phyloP scores from a whole-genome alignment of 129 eudicot species.

The Escallonia rubra region DNA sequence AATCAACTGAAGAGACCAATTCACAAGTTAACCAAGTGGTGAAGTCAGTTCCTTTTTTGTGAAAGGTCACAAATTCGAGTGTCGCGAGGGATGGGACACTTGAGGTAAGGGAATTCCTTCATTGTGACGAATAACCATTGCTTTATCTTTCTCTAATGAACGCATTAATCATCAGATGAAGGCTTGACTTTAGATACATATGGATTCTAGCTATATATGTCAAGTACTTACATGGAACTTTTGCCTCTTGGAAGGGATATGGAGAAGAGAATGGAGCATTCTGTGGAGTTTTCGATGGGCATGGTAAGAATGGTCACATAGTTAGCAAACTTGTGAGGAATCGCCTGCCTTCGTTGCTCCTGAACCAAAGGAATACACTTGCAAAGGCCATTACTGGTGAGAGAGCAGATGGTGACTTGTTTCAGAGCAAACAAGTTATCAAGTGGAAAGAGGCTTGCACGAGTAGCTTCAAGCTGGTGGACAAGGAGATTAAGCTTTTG shows the following conservation, averaged over 20 bases:
- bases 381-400: slow-evolving; percentile 28
- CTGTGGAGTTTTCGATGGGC: slow-evolving; percentile 88
- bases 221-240: not conserved
- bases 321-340: slow-evolving; percentile 68
- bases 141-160: not conserved
- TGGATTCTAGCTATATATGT: not conserved
- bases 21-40: too few relatives aligned
- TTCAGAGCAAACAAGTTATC: slow-evolving; percentile 26
- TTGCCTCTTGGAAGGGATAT: slow-evolving; percentile 56
- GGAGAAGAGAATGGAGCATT: slow-evolving; percentile 66
- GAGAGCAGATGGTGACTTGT: slow-evolving; percentile 13
- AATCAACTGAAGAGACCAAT: too few relatives aligned
- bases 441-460: slow-evolving; percentile 70
- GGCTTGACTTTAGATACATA: not conserved
- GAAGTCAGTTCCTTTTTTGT: too few relatives aligned
- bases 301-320: slow-evolving; percentile 69
- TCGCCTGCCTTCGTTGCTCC: slow-evolving; percentile 60
- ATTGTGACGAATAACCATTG: too few relatives aligned
- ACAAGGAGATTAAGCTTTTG: slow-evolving; percentile 61
- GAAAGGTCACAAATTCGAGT: too few relatives aligned
- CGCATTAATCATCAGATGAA: not conserved
- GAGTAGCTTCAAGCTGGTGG: slow-evolving; percentile 67
- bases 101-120: too few relatives aligned
- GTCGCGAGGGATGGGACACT: too few relatives aligned
- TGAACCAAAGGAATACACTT: slow-evolving; percentile 50